Percentiles rank a stretch among this genome's conserved stretches.
These are phyloP conservation scores for Ogataea zsoltii DNA, from an alignment of 805 yeast species.

Conservation along the genomic window DNA sequence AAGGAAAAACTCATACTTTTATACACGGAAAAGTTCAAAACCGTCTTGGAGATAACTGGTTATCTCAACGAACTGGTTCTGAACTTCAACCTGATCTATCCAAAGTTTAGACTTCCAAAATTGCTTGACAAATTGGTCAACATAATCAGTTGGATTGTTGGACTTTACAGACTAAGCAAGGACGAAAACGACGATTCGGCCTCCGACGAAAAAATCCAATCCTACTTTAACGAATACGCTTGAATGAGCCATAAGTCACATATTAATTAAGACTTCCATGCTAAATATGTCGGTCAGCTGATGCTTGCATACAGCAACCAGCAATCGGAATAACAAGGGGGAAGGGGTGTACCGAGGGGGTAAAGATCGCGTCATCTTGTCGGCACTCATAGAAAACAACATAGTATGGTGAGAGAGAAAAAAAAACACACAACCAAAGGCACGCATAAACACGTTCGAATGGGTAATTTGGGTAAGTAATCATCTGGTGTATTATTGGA, in stretches of 20 bases:
- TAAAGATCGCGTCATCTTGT: not conserved
- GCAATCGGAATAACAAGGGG: not conserved
- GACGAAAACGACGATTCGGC: constrained; percentile 26
- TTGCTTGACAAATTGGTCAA: constrained; percentile 23
- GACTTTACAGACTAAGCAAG: constrained; percentile 30
- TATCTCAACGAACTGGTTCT: constrained; percentile 33
- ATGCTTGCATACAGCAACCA: not conserved
- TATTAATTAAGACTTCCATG: not conserved
- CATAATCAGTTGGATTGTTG: constrained; percentile 31
- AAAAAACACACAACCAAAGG: not conserved
- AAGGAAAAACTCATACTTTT: constrained; percentile 22
- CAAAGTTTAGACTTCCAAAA: constrained; percentile 24
- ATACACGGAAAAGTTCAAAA: constrained; percentile 26
- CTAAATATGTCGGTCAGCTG: not conserved
- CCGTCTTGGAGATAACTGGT: constrained; percentile 31
- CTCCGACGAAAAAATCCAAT: constrained; percentile 12
- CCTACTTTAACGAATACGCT: constrained; percentile 6
- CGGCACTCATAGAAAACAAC: not conserved
- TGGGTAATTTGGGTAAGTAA: no score
- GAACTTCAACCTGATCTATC: constrained; percentile 28
- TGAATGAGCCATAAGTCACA: constrained; percentile 2
- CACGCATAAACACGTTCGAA: no score
- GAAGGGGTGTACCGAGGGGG: not conserved
- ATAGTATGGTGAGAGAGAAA: not conserved
- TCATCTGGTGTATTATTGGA: not conserved